A percentile compares a stretch with the other conserved stretches of the same genome.
phyloP scores from a whole-genome alignment of 805 yeast species.

The Candida tibetensis region DNA sequence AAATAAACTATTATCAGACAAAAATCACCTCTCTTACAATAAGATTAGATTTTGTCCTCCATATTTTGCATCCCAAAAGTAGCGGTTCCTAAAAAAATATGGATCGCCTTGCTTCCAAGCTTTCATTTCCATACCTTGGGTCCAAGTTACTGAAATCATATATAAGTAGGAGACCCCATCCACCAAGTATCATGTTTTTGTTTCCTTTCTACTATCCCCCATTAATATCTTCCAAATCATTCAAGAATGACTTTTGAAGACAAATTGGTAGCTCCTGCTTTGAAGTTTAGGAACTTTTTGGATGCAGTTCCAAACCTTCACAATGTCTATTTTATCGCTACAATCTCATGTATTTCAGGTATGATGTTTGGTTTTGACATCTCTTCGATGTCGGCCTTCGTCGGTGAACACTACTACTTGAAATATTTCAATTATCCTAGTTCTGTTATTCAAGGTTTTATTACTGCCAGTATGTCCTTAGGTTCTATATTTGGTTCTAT shows the following conservation, averaged over 20 bases:
- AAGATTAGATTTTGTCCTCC: no score
- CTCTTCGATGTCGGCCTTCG: constrained; percentile 72
- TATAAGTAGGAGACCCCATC: no score
- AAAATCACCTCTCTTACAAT: no score
- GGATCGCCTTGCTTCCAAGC: no score
- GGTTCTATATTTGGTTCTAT: constrained; percentile 75
- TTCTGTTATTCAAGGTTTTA: constrained; percentile 63
- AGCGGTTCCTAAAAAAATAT: no score
- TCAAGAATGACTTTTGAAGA: constrained; percentile 41
- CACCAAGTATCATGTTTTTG: no score
- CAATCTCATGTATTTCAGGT: constrained; percentile 64
- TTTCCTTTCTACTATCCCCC: no score
- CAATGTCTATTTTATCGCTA: constrained; percentile 57
- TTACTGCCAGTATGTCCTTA: constrained; percentile 72
- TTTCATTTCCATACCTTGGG: no score
- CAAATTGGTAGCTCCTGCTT: constrained; percentile 32
- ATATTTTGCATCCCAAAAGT: no score
- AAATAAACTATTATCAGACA: no score
- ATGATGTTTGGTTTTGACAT: constrained; percentile 77
- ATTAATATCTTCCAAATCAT: no score
- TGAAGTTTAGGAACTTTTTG: constrained; percentile 30
- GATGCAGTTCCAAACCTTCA: constrained; percentile 42
- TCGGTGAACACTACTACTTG: constrained; percentile 46
- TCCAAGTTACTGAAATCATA: no score
- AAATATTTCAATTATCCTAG: constrained; percentile 52